phyloP scores from a whole-genome alignment of 1,139 yeast species.

The Hyphopichia wangnamkhiaoensis region DNA sequence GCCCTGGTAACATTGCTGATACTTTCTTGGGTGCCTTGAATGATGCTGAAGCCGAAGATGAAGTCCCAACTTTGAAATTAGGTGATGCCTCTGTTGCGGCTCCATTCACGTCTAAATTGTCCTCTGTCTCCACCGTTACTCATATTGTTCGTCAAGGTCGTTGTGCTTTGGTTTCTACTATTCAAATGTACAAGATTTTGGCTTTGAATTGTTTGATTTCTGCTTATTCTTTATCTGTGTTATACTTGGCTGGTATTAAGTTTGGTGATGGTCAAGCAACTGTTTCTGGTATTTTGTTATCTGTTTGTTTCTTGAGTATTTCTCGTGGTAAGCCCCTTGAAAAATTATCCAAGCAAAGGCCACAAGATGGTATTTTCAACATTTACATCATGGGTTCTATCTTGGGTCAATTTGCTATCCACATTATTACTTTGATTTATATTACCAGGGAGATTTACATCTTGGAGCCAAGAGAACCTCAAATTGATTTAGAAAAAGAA shows the following conservation, averaged over 20 bases:
- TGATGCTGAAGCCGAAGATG: slow-evolving; percentile 73
- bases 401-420: slow-evolving; percentile 93
- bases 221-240: slow-evolving; percentile 91
- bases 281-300: slow-evolving; percentile 82
- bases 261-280: slow-evolving; percentile 98
- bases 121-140: slow-evolving; percentile 91
- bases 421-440: slow-evolving; percentile 77
- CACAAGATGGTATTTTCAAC: slow-evolving; percentile 97
- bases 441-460: slow-evolving; percentile 80
- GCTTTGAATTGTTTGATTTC: slow-evolving; percentile 96
- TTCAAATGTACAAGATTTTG: slow-evolving; percentile 97
- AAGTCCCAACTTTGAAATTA: slow-evolving; percentile 88
- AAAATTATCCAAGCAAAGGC: slow-evolving; percentile 89
- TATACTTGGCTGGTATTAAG: slow-evolving; percentile 95
- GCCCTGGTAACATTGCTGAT: slow-evolving; percentile 65
- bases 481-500: slow-evolving; percentile 84
- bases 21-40: slow-evolving; percentile 69
- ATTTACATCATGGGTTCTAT: slow-evolving; percentile 96
- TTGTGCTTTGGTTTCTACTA: slow-evolving; percentile 95
- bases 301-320: slow-evolving; percentile 93
- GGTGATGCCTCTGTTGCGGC: slow-evolving; percentile 99
- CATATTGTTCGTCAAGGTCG: slow-evolving; percentile 97
- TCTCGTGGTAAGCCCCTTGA: slow-evolving; percentile 92
- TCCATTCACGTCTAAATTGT: slow-evolving; percentile 93
- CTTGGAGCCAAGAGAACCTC: slow-evolving; percentile 89